Evolutionary conservation across 202 grass and related monocot species (phyloP).

Genomic region (Panicum virgatum): DNA sequence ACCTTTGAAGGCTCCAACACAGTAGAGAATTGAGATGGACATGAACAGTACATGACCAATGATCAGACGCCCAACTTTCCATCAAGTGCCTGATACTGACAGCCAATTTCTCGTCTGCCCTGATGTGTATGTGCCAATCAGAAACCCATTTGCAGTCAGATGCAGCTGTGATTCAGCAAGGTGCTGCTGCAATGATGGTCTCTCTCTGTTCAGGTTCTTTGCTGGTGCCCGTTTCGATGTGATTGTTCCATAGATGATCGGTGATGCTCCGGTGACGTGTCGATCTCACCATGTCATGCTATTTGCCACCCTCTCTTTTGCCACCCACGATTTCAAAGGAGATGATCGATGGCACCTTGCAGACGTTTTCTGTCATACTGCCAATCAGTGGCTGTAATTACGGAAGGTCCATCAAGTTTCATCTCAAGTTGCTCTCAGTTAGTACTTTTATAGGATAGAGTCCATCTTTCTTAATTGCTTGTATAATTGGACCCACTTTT

Average conservation of each 20-base stretch:
- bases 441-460: too few relatives aligned
- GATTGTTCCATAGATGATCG: background rate
- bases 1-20: background rate
- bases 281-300: background rate
- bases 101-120: background rate
- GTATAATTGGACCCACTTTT: background rate
- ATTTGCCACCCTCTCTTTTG: background rate
- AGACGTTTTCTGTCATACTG: background rate
- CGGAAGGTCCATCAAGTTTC: background rate
- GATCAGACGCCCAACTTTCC: background rate
- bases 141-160: background rate
- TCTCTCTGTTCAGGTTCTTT: constrained; percentile 1
- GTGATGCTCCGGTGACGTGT: background rate
- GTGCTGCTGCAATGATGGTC: background rate
- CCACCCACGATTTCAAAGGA: background rate
- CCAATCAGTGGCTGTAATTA: background rate
- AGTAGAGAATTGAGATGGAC: background rate
- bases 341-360: background rate
- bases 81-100: background rate
- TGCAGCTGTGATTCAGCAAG: background rate
- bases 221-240: background rate
- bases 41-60: background rate
- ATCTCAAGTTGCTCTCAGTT: background rate
- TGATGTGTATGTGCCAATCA: background rate
- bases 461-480: background rate